Base-by-base conservation (phyloP, 352 stramenopile species). In the Blastocystis sp. region DNA sequence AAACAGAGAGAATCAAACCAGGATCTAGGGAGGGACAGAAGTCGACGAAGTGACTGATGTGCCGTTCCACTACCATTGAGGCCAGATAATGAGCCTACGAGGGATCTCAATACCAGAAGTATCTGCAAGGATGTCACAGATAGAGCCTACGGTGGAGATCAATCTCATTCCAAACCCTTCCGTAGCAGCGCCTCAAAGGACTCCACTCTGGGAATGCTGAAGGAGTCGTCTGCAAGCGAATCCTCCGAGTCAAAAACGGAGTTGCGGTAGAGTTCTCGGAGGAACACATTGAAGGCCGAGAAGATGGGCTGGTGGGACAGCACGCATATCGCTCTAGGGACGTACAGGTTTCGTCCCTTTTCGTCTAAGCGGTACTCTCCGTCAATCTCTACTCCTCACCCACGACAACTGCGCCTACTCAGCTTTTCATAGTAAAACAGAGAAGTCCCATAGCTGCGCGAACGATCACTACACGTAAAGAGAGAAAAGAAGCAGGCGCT, bases 261-360 rank as follows among this genome's bases (percentile, higher is more conserved):
- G 13, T 79, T 79, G 50, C 78, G 60, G 55, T 88, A 88, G 4
- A 88, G 33, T 59, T 88, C 78, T 45, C 78, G 62, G 61, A 88
- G 65, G 80, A 88, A 88, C 31, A 88, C 78, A 80, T 79, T 78
- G 55, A 88, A 88, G 31, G 55, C 78, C 50, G 78, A 80, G 55
- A 88, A 88, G 13, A 88, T 45, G n/a, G 78, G 78, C 61, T 78
- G 62, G 39, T 78, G 62, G 13, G 78, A 88, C 35, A 78, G 37
- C 24, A 88, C 59, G 45, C 78, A 88, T 19, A 88, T 31, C 3
- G 78, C 78, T 37, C 78, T 37, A 9, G 78, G 78, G 16, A 88
- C 78, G 39, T 88, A 88, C 24, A 88, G 65, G 12, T 88, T 41
- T 21, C 65, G 33, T 4, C 78, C 78, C 61, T 88, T 78, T 45